These are phyloP conservation scores for Pythium phragmiticola DNA, from an alignment of 352 stramenopile species.

Conservation along the genomic window DNA sequence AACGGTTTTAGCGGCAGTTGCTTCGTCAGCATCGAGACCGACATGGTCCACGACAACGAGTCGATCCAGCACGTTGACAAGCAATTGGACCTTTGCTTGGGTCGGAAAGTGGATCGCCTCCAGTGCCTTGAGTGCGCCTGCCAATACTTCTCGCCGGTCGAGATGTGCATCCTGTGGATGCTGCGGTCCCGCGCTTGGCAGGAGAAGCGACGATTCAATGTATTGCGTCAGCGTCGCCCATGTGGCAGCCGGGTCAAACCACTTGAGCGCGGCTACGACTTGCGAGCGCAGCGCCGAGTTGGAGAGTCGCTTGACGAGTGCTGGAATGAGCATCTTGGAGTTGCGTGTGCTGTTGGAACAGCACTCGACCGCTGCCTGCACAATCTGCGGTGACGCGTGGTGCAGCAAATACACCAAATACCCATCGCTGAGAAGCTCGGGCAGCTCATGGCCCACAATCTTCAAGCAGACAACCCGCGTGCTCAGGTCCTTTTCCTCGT, in stretches of 20 bases:
- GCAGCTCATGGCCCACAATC: constrained; percentile 79
- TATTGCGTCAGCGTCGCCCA: constrained; percentile 74
- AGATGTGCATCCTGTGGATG: constrained; percentile 18
- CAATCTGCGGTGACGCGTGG: constrained; percentile 62
- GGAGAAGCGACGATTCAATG: constrained; percentile 41
- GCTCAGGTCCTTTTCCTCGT: constrained; percentile 73
- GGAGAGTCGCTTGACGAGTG: constrained; percentile 74
- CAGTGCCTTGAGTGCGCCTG: constrained; percentile 66
- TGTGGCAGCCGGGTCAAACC: constrained; percentile 60
- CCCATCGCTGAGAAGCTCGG: constrained; percentile 76
- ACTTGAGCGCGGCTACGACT: constrained; percentile 67
- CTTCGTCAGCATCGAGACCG: neutral
- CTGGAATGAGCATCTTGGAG: constrained; percentile 83
- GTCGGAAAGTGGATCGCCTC: constrained; percentile 54
- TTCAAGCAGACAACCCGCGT: constrained; percentile 77
- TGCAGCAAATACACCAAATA: constrained; percentile 86
- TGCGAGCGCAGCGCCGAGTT: constrained; percentile 64
- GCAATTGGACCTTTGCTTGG: constrained; percentile 66
- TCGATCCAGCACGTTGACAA: constrained; percentile 61
- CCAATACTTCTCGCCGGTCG: constrained; percentile 50
- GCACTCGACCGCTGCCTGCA: constrained; percentile 78
- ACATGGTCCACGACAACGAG: constrained; percentile 32
- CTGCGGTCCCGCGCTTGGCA: constrained; percentile 12
- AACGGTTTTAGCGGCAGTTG: neutral
- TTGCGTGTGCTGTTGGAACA: constrained; percentile 74